phyloP scores from a whole-genome alignment of 495 filamentous ascomycete genomes.

The Xylaria palmicola region DNA sequence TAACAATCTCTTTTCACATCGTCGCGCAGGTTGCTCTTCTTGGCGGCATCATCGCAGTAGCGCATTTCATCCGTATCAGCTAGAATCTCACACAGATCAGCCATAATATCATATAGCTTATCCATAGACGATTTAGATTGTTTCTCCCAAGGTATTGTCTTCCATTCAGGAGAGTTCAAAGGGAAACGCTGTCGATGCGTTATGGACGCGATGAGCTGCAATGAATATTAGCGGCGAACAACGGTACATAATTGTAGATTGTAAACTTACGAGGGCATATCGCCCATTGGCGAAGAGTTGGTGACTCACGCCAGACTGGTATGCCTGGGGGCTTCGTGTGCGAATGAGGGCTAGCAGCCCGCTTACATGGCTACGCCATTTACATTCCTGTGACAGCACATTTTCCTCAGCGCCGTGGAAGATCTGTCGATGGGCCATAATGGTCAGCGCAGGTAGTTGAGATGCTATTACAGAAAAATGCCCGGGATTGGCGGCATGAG shows the following conservation, averaged over 20 bases:
- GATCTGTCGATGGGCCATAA: not conserved
- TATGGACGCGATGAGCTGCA: slow-evolving; percentile 19
- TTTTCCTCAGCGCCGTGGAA: slow-evolving; percentile 7
- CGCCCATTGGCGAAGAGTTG: slow-evolving; percentile 3
- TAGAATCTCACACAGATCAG: slow-evolving; percentile 23
- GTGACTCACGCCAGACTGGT: slow-evolving; percentile 8
- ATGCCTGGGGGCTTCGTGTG: slow-evolving; percentile 3
- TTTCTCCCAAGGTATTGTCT: slow-evolving; percentile 24
- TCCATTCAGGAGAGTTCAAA: slow-evolving; percentile 25
- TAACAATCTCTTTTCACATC: not conserved
- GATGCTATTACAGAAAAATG: not conserved
- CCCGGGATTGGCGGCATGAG: not conserved
- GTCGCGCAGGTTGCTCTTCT: not conserved
- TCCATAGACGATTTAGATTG: slow-evolving; percentile 24
- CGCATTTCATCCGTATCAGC: slow-evolving; percentile 20
- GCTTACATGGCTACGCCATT: slow-evolving; percentile 15
- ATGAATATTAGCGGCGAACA: not conserved
- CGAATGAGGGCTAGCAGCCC: slow-evolving; percentile 12
- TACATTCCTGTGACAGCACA: not conserved
- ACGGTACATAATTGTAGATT: not conserved
- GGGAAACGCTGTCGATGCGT: slow-evolving; percentile 15
- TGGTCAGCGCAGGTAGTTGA: not conserved
- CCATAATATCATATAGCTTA: slow-evolving; percentile 24
- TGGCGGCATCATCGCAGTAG: slow-evolving; percentile 8
- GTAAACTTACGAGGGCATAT: slow-evolving; percentile 5